phyloP scores from a whole-genome alignment of 2,329 filamentous ascomycete species.

The Aureobasidium sp. region DNA sequence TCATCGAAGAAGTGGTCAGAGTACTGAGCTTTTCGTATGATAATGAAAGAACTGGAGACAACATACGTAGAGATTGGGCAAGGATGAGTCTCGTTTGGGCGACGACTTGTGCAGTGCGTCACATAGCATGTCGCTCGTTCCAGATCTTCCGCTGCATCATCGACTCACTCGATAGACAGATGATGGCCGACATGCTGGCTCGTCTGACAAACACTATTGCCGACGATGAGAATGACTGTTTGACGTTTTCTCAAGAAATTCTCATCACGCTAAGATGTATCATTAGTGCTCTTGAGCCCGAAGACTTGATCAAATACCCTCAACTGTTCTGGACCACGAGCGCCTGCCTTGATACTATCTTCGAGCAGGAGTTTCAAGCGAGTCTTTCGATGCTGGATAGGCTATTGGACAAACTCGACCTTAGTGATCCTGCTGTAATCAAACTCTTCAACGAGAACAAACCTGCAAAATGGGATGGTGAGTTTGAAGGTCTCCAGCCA shows the following conservation, averaged over 20 bases:
- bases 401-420: slow-evolving; percentile 74
- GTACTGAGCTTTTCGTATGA: slow-evolving; percentile 82
- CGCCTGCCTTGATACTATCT: slow-evolving; percentile 92
- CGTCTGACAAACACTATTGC: slow-evolving; percentile 94
- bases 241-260: slow-evolving; percentile 97
- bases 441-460: slow-evolving; percentile 66
- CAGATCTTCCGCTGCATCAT: slow-evolving; percentile 94
- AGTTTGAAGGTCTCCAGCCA: slow-evolving; percentile 77
- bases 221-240: slow-evolving; percentile 85
- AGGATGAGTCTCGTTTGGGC: slow-evolving; percentile 89
- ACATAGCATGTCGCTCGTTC: slow-evolving; percentile 93
- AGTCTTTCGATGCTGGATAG: slow-evolving; percentile 86
- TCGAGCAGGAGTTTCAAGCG: slow-evolving; percentile 89
- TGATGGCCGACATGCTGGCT: slow-evolving; percentile 95
- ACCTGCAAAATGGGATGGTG: slow-evolving; percentile 79
- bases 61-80: slow-evolving; percentile 85
- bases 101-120: slow-evolving; percentile 88
- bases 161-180: slow-evolving; percentile 79
- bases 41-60: slow-evolving; percentile 21
- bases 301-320: slow-evolving; percentile 78
- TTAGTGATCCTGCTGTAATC: slow-evolving; percentile 61
- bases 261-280: slow-evolving; percentile 88
- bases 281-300: slow-evolving; percentile 71
- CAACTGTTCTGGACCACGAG: slow-evolving; percentile 98
- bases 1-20: slow-evolving; percentile 72